A percentile compares a stretch with the other conserved stretches of the same genome.
Conservation (phyloP, 148 eudicot genomes). For the Rheum nobile region DNA sequence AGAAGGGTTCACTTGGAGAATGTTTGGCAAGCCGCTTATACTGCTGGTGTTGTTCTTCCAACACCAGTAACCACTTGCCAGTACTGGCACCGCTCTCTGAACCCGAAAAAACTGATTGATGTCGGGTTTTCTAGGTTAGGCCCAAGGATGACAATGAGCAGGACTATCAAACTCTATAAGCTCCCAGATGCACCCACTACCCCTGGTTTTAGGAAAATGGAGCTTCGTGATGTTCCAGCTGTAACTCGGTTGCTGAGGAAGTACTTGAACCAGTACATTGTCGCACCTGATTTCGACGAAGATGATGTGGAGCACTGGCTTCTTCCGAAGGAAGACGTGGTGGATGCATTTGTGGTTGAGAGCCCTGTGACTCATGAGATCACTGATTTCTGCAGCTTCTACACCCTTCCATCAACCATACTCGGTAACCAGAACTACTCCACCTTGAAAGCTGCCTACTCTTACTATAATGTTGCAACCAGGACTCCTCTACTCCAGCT, state of each 20-base stretch:
- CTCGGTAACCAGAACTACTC: constrained; percentile 61
- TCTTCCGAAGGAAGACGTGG: constrained; percentile 62
- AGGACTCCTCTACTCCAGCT: constrained; percentile 74
- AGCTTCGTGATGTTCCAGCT: constrained; percentile 76
- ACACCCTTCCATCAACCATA: constrained; percentile 74
- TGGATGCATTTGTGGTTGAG: constrained; percentile 74
- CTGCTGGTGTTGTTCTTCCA: constrained; percentile 85
- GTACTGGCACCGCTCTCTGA: constrained; percentile 80
- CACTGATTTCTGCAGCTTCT: constrained; percentile 88
- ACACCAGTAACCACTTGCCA: constrained; percentile 76
- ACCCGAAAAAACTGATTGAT: constrained; percentile 85
- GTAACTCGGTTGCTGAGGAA: constrained; percentile 68
- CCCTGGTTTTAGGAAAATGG: constrained; percentile 86
- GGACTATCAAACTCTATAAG: constrained; percentile 82
- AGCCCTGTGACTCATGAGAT: constrained; percentile 70
- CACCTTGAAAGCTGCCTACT: constrained; percentile 73
- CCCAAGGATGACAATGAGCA: constrained; percentile 91
- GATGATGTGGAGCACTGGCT: constrained; percentile 92
- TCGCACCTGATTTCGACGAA: constrained; percentile 82
- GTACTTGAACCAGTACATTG: constrained; percentile 55
- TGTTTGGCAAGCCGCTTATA: constrained; percentile 94
- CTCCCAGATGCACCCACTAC: constrained; percentile 62
- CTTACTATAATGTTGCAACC: constrained; percentile 76
- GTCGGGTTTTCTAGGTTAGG: constrained; percentile 91
- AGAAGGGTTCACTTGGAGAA: constrained; percentile 79